These are phyloP conservation scores for Rosa hybrid DNA, from an alignment of 331 rosid species.

Conservation along the genomic window DNA sequence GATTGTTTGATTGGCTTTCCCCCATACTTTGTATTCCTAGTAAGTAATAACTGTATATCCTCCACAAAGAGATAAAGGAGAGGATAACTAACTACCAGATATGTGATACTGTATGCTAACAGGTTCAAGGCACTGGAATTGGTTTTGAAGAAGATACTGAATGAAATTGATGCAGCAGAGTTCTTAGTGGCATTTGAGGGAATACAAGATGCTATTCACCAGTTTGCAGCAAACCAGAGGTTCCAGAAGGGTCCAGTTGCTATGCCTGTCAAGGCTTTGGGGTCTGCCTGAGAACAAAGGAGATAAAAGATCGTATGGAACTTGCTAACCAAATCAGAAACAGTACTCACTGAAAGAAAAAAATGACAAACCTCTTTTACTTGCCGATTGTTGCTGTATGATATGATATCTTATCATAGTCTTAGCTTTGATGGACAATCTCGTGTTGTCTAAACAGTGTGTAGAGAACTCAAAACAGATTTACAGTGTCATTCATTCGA, in stretches of 20 bases:
- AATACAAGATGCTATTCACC: slow-evolving; percentile 41
- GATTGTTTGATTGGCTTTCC: background rate
- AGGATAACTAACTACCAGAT: background rate
- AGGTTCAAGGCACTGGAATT: slow-evolving; percentile 46
- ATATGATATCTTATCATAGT: background rate
- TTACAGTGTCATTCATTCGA: background rate
- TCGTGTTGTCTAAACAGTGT: slow-evolving; percentile 12
- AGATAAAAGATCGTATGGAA: background rate
- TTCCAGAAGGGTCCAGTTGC: slow-evolving; percentile 33
- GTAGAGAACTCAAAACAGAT: background rate
- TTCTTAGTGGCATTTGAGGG: slow-evolving; percentile 49
- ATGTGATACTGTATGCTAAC: slow-evolving; percentile 4
- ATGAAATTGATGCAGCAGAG: slow-evolving; percentile 40
- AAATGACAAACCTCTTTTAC: background rate
- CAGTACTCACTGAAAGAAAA: background rate
- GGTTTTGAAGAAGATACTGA: slow-evolving; percentile 48
- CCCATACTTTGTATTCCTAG: background rate
- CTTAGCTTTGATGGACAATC: background rate
- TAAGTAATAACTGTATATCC: background rate
- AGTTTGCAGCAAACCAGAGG: slow-evolving; percentile 32
- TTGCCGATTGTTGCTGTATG: background rate
- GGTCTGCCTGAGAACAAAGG: slow-evolving; percentile 18
- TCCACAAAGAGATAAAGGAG: background rate
- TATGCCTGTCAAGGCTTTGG: slow-evolving; percentile 28
- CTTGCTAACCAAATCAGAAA: slow-evolving; percentile 13